phyloP scores from a whole-genome alignment of 768 basidiomycete genomes.

The Boletus tylopilopsis region DNA sequence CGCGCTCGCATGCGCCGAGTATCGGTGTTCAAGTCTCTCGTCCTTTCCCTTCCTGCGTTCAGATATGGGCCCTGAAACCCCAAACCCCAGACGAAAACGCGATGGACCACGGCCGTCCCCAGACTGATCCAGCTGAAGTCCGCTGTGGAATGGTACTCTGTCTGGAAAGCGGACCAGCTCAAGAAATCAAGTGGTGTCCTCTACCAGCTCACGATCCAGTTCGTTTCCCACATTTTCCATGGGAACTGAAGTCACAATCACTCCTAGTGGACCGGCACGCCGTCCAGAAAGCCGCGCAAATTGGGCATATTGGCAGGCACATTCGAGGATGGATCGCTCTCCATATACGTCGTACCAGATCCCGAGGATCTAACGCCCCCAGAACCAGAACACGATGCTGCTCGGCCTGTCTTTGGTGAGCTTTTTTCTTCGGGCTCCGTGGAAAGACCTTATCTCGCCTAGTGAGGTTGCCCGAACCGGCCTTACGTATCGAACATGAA shows the following conservation, averaged over 20 bases:
- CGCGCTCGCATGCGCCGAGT: constrained; percentile 56
- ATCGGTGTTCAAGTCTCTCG: constrained; percentile 58
- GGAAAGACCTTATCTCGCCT: background rate
- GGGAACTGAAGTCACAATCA: background rate
- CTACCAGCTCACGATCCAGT: constrained; percentile 71
- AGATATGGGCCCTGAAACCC: constrained; percentile 72
- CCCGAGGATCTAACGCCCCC: constrained; percentile 48
- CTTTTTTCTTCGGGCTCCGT: background rate
- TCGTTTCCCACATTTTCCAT: constrained; percentile 15
- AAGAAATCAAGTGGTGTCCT: constrained; percentile 91
- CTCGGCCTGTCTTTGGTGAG: constrained; percentile 49
- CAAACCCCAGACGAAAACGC: constrained; percentile 3
- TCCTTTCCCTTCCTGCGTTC: constrained; percentile 66
- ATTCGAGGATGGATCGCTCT: constrained; percentile 84
- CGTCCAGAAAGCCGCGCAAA: constrained; percentile 42
- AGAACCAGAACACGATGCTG: constrained; percentile 21
- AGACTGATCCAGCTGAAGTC: constrained; percentile 35
- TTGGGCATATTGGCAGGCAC: constrained; percentile 82
- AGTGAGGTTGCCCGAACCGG: constrained; percentile 63
- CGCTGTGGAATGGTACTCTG: constrained; percentile 85
- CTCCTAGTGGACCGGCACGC: constrained; percentile 18
- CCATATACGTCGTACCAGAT: constrained; percentile 75
- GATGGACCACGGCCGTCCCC: constrained; percentile 25
- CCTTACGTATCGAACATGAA: constrained; percentile 69
- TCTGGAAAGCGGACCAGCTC: constrained; percentile 73